phyloP scores from a whole-genome alignment of 257 asterid genomes.

The Coffea eugenioides region DNA sequence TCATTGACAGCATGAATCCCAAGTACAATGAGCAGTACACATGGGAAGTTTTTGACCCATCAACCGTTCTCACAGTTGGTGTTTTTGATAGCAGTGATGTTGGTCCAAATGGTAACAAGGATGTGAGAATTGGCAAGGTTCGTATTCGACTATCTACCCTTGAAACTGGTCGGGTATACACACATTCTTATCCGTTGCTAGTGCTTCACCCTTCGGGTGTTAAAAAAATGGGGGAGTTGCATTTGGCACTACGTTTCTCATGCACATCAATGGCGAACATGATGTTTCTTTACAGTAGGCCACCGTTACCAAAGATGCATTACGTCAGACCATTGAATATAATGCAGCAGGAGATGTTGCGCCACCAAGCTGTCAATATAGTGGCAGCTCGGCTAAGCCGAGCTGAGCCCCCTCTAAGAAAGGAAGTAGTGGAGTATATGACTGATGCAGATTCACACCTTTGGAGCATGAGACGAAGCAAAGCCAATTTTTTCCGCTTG shows the following conservation, averaged over 20 bases:
- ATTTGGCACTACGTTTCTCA: slow-evolving; percentile 80
- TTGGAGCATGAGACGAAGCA: slow-evolving; percentile 98
- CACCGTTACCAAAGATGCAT: slow-evolving; percentile 89
- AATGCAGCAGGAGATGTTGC: slow-evolving; percentile 65
- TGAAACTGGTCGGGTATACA: slow-evolving; percentile 73
- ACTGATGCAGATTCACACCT: slow-evolving; percentile 75
- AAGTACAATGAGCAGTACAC: slow-evolving; percentile 91
- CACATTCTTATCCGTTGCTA: slow-evolving; percentile 77
- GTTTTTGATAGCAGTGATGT: slow-evolving; percentile 70
- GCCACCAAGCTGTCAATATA: slow-evolving; percentile 72
- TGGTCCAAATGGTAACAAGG: slow-evolving; percentile 46
- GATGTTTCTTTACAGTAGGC: slow-evolving; percentile 67
- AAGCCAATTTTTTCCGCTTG: slow-evolving; percentile 76
- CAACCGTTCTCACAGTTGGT: slow-evolving; percentile 86
- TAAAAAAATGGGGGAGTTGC: slow-evolving; percentile 94
- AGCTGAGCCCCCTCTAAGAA: slow-evolving; percentile 83
- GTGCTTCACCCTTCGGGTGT: slow-evolving; percentile 83
- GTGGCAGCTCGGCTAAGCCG: slow-evolving; percentile 78
- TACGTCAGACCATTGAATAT: slow-evolving; percentile 61
- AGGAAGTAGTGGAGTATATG: slow-evolving; percentile 84
- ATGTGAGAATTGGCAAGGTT: slow-evolving; percentile 72
- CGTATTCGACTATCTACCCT: slow-evolving; percentile 83
- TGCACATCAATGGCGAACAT: slow-evolving; percentile 63
- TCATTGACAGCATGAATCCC: slow-evolving; percentile 73
- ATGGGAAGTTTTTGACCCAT: slow-evolving; percentile 94